Conservation (phyloP, 2,329 filamentous ascomycete genomes). For the Fusarium oligoseptatum region DNA sequence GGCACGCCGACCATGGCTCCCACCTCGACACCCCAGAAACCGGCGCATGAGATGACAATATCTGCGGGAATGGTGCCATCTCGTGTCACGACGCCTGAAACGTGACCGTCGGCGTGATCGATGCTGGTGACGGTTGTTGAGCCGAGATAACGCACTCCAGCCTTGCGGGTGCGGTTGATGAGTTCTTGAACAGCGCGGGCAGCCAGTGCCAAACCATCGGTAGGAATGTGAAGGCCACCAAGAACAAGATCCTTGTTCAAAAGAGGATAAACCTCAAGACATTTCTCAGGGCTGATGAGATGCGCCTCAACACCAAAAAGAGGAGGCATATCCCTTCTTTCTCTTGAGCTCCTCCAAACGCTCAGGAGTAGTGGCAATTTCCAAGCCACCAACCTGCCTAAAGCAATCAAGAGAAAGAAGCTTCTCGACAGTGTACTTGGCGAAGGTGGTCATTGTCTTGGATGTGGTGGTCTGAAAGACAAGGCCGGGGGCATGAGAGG, state of each 20-base stretch:
- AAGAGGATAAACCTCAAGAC: slow-evolving; percentile 65
- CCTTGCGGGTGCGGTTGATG: slow-evolving; percentile 67
- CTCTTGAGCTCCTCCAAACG: slow-evolving; percentile 72
- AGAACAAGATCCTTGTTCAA: slow-evolving; percentile 66
- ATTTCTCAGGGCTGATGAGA: slow-evolving; percentile 66
- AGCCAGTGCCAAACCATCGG: slow-evolving; percentile 71
- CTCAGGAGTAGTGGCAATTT: slow-evolving; percentile 71
- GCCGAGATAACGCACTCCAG: slow-evolving; percentile 70
- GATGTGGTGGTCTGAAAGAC: slow-evolving; percentile 73
- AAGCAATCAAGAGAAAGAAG: slow-evolving; percentile 70
- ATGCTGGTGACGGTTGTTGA: slow-evolving; percentile 71
- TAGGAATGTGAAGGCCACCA: slow-evolving; percentile 71
- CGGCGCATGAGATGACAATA: slow-evolving; percentile 72
- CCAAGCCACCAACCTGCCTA: slow-evolving; percentile 73
- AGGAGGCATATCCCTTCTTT: slow-evolving; percentile 70
- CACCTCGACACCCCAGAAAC: slow-evolving; percentile 76
- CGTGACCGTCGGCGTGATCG: slow-evolving; percentile 59
- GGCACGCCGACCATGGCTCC: slow-evolving; percentile 71
- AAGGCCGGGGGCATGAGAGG: slow-evolving; percentile 74
- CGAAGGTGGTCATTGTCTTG: slow-evolving; percentile 70
- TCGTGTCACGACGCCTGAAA: slow-evolving; percentile 68
- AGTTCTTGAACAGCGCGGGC: slow-evolving; percentile 72
- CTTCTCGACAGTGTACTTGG: slow-evolving; percentile 73
- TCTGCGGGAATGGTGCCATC: slow-evolving; percentile 66
- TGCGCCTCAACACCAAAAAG: slow-evolving; percentile 72